phyloP scores from a whole-genome alignment of 164 flowering plant genomes.

The Protea cynaroides region DNA sequence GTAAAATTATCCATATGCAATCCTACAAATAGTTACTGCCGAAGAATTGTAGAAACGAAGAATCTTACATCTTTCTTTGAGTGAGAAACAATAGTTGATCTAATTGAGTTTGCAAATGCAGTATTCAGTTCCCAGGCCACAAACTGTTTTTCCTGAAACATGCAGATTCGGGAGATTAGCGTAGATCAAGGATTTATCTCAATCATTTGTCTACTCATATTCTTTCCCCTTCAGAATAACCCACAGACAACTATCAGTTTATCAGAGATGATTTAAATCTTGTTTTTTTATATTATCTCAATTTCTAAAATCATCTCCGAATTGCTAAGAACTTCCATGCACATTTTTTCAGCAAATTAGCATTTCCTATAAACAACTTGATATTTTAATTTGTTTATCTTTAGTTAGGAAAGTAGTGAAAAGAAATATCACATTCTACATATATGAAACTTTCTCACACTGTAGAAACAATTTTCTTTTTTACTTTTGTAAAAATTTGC shows the following conservation, averaged over 20 bases:
- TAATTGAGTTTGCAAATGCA: constrained; percentile 33
- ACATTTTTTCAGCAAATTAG: not conserved
- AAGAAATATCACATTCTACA: too few species aligned
- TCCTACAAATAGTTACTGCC: not conserved
- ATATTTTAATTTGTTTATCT: too few species aligned
- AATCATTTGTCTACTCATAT: not conserved
- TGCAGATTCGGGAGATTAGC: constrained; percentile 5
- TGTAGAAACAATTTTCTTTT: too few species aligned
- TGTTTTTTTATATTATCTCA: too few species aligned
- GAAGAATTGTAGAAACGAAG: constrained; percentile 3
- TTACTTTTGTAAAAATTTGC: too few species aligned
- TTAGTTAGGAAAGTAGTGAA: too few species aligned
- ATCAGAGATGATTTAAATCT: too few species aligned
- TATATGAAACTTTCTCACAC: too few species aligned
- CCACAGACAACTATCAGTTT: not conserved
- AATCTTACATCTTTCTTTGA: constrained; percentile 58
- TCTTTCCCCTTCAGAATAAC: not conserved
- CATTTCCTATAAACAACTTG: not conserved
- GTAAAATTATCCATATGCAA: not conserved
- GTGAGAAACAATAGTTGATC: constrained; percentile 37
- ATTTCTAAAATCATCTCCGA: too few species aligned
- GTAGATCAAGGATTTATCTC: not conserved
- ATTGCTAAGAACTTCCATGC: not conserved
- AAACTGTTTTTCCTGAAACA: constrained; percentile 39
- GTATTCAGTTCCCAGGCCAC: constrained; percentile 35